These are phyloP conservation scores for Rubia yunnanensis DNA, from an alignment of 257 asterid genomes.

Conservation along the genomic window DNA sequence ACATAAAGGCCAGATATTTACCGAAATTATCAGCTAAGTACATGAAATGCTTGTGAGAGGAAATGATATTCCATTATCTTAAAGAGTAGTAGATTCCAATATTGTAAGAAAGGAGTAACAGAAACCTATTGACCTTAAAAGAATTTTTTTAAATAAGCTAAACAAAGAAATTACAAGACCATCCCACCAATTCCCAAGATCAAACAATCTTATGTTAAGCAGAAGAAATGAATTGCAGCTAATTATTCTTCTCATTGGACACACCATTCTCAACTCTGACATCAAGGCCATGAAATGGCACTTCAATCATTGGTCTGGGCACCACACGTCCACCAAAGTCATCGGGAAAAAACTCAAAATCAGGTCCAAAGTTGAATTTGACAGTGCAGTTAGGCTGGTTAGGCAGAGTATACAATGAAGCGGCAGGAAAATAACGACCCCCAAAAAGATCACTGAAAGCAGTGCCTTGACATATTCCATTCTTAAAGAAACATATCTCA, in stretches of 20 bases:
- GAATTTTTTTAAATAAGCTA: background rate
- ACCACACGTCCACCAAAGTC: conserved; percentile 61
- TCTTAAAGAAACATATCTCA: conserved; percentile 84
- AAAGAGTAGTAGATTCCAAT: background rate
- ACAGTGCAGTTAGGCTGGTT: conserved; percentile 83
- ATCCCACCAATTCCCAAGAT: conserved; percentile 5
- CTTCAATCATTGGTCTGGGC: conserved; percentile 90
- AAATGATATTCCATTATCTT: background rate
- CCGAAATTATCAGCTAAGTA: background rate
- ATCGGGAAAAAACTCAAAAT: conserved; percentile 68
- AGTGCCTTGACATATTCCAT: conserved; percentile 82
- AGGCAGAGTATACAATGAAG: conserved; percentile 97
- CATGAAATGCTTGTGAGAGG: background rate
- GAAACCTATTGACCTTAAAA: background rate
- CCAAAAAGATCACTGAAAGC: conserved; percentile 80
- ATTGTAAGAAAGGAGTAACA: background rate
- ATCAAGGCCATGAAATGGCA: conserved; percentile 72
- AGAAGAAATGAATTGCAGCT: conserved; percentile 22
- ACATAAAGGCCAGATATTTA: background rate
- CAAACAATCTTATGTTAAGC: conserved; percentile 13
- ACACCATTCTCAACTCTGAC: conserved; percentile 75
- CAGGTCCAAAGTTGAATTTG: conserved; percentile 96
- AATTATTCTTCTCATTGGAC: conserved; percentile 49
- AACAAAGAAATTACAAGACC: conserved; percentile 13
- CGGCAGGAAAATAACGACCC: conserved; percentile 93